A percentile compares a stretch with the other conserved stretches of the same genome.
These are phyloP conservation scores for Leersia perrieri DNA, from an alignment of 176 grass and related monocot genomes.

Conservation along the genomic window DNA sequence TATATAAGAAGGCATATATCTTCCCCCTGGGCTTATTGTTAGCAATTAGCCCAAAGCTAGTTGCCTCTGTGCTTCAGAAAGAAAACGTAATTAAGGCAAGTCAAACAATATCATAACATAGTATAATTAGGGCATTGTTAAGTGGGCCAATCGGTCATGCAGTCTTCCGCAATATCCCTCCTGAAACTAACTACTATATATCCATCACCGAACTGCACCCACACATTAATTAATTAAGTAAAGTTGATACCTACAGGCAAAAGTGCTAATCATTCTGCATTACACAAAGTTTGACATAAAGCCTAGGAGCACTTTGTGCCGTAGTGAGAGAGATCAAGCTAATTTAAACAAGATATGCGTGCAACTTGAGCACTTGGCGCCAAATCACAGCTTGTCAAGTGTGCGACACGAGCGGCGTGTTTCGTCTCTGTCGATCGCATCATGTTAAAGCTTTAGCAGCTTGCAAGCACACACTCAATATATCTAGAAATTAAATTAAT, in stretches of 20 bases:
- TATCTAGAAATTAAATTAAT: background rate
- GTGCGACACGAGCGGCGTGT: background rate
- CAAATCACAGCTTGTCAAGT: constrained; percentile 31
- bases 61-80: background rate
- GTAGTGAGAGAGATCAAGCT: background rate
- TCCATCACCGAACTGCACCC: background rate
- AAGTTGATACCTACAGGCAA: constrained; percentile 7
- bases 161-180: background rate
- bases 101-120: background rate
- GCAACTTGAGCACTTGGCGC: constrained; percentile 34
- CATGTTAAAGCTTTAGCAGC: background rate
- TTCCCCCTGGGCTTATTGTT: background rate
- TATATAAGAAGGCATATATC: background rate
- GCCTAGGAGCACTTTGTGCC: constrained; percentile 4
- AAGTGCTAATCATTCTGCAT: constrained; percentile 48
- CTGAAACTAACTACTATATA: constrained; percentile 12
- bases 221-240: constrained; percentile 22
- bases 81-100: background rate
- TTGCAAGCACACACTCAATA: background rate
- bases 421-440: background rate
- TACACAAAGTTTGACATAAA: constrained; percentile 39
- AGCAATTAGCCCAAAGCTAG: background rate
- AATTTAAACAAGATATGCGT: constrained; percentile 3
- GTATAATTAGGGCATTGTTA: background rate
- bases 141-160: background rate